These are phyloP conservation scores for Exophiala sp. DNA, from an alignment of 2,329 filamentous ascomycete species.

Conservation along the genomic window DNA sequence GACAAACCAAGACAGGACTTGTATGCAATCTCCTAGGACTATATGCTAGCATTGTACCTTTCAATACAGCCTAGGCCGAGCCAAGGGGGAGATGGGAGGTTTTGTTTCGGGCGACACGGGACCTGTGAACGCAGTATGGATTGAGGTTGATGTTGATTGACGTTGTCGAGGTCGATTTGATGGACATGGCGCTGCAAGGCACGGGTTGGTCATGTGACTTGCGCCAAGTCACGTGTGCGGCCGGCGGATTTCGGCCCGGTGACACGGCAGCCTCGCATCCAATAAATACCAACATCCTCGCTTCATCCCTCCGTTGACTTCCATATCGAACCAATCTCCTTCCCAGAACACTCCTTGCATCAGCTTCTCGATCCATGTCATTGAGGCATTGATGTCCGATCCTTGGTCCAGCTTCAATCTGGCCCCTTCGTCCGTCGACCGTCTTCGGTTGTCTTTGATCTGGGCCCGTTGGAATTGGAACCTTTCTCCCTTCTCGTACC, in stretches of 20 bases:
- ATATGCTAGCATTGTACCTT: neutral
- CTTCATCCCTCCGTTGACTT: neutral
- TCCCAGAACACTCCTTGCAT: neutral
- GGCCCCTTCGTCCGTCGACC: neutral
- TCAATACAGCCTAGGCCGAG: slow-evolving; percentile 6
- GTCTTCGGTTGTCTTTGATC: neutral
- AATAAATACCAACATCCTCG: neutral
- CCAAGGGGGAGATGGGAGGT: neutral
- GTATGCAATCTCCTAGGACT: slow-evolving; percentile 10
- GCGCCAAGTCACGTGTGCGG: neutral
- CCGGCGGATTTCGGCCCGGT: neutral
- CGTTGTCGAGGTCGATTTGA: no score
- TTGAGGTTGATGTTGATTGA: no score
- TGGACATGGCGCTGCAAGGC: no score
- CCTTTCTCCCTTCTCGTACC: neutral
- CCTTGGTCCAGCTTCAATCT: neutral
- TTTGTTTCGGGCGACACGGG: no score
- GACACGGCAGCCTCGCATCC: neutral
- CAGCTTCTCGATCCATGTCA: neutral
- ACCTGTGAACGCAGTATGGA: no score
- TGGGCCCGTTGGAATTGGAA: neutral
- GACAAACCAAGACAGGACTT: slow-evolving; percentile 12
- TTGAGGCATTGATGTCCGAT: no score
- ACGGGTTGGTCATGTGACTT: neutral
- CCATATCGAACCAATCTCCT: neutral